Evolutionary conservation across 1,284 basidiomycete species (phyloP).

Genomic region (Sanghuangporus weigelae): DNA sequence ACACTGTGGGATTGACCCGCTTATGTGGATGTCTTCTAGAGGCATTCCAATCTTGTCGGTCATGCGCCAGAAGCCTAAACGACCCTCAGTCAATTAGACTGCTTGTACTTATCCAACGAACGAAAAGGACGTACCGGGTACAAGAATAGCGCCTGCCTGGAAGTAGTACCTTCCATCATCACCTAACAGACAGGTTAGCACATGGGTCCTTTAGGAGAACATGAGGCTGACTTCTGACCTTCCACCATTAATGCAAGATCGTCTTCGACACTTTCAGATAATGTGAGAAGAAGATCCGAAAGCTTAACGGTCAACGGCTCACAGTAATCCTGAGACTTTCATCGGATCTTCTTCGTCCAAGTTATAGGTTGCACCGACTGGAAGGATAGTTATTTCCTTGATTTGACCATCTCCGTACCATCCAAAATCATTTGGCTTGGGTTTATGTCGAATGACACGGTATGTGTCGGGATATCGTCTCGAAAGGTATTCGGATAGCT

Average conservation of each 20-base stretch:
- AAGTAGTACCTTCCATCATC: slow-evolving; percentile 66
- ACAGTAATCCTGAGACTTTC: slow-evolving; percentile 52
- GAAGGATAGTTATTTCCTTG: slow-evolving; percentile 47
- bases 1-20: slow-evolving; percentile 70
- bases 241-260: slow-evolving; percentile 76
- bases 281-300: background rate
- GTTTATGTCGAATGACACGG: slow-evolving; percentile 37
- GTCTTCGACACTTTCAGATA: slow-evolving; percentile 49
- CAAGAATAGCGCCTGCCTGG: slow-evolving; percentile 64
- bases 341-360: slow-evolving; percentile 54
- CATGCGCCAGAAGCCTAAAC: slow-evolving; percentile 69
- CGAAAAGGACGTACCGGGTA: slow-evolving; percentile 42
- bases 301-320: slow-evolving; percentile 24
- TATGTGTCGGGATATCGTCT: slow-evolving; percentile 59
- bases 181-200: slow-evolving; percentile 30
- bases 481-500: slow-evolving; percentile 61
- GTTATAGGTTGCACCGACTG: slow-evolving; percentile 47
- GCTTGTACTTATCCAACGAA: background rate
- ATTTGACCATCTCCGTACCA: slow-evolving; percentile 51
- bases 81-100: background rate
- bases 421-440: slow-evolving; percentile 29
- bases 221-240: slow-evolving; percentile 33
- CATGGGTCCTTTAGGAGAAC: background rate
- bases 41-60: slow-evolving; percentile 70
- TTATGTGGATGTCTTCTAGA: slow-evolving; percentile 67